These are phyloP conservation scores for Striga asiatica DNA, from an alignment of 257 asterid species.

Conservation along the genomic window DNA sequence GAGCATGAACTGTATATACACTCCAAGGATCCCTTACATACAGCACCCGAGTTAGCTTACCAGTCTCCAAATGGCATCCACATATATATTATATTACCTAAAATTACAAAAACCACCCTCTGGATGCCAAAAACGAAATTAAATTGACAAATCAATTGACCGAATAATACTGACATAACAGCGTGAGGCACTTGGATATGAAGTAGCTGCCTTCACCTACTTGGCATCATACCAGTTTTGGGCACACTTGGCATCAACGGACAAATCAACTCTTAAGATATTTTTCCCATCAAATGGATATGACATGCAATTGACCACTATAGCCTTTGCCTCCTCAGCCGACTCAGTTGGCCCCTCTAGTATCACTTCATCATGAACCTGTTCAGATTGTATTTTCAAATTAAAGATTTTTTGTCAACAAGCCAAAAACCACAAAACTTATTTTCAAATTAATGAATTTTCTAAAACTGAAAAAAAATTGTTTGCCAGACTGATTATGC, in stretches of 20 bases:
- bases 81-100: background rate
- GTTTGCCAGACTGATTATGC: too few species aligned
- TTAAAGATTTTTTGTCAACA: too few species aligned
- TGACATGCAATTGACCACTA: slow-evolving; percentile 87
- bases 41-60: slow-evolving; percentile 2
- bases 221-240: slow-evolving; percentile 88
- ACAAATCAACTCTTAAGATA: slow-evolving; percentile 65
- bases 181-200: background rate
- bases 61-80: slow-evolving; percentile 11
- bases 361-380: slow-evolving; percentile 91
- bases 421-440: too few species aligned
- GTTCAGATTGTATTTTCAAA: too few species aligned
- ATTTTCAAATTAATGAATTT: too few species aligned
- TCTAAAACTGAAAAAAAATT: background rate
- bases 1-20: slow-evolving; percentile 18
- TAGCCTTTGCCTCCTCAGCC: slow-evolving; percentile 67
- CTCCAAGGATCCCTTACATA: background rate
- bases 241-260: slow-evolving; percentile 95
- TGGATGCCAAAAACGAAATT: background rate
- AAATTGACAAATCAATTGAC: background rate
- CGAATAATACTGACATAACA: background rate
- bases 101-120: background rate
- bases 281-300: slow-evolving; percentile 74
- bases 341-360: slow-evolving; percentile 89
- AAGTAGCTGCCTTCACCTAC: slow-evolving; percentile 19